Evolutionary conservation across 2,329 filamentous ascomycete species (phyloP).

Genomic region (Tympanopsis confertula): DNA sequence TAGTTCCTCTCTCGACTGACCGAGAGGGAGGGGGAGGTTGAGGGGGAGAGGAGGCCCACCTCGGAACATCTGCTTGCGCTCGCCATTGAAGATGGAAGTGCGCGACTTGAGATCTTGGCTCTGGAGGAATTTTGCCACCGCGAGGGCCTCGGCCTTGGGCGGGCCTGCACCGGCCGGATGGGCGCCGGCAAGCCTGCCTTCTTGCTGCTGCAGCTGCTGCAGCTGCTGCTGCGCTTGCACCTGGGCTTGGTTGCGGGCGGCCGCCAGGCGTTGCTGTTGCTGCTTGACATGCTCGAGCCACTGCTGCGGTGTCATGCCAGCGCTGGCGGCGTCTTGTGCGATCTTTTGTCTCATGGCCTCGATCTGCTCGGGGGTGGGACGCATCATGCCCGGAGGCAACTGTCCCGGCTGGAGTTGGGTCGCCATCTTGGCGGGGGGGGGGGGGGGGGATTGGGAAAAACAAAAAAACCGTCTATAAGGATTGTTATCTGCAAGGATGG

Average conservation of each 20-base stretch:
- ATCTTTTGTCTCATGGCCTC: conserved; percentile 73
- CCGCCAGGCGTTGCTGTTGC: conserved; percentile 39
- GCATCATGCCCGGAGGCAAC: too few relatives aligned
- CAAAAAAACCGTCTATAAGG: too few relatives aligned
- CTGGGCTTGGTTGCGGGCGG: conserved; percentile 33
- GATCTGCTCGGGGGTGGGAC: conserved; percentile 74
- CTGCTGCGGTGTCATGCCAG: conserved; percentile 73
- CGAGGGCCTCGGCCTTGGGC: conserved; percentile 78
- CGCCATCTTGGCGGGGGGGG: too few relatives aligned
- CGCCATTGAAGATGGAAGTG: conserved; percentile 87
- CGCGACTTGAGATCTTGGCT: conserved; percentile 76
- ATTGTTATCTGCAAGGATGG: too few relatives aligned
- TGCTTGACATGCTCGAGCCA: conserved; percentile 63
- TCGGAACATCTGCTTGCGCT: conserved; percentile 96
- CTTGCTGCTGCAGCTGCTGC: conserved; percentile 30
- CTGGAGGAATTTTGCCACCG: conserved; percentile 78
- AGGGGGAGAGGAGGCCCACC: conserved; percentile 34
- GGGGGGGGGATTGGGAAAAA: too few relatives aligned
- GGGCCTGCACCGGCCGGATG: conserved; percentile 67
- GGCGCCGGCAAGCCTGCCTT: conserved; percentile 17
- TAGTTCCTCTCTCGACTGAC: conserved; percentile 1
- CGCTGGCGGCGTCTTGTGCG: conserved; percentile 69
- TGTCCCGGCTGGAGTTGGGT: too few relatives aligned
- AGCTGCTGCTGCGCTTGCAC: conserved; percentile 26
- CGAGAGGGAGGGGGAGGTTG: conserved; percentile 1